Evolutionary conservation across 805 yeast species (phyloP).

Genomic region (Tetrapisispora taiwanensis): DNA sequence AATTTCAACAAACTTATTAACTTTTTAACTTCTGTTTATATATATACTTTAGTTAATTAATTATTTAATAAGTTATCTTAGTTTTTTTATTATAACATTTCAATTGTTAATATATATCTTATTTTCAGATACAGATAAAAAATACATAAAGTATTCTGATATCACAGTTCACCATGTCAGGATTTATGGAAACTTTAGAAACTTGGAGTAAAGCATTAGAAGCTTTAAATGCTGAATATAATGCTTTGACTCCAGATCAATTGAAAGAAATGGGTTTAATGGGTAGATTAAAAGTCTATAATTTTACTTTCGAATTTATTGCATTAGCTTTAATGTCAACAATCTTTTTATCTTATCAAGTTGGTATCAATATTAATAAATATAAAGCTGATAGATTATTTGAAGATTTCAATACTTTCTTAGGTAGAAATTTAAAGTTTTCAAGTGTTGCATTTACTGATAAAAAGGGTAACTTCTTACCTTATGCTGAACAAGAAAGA

Average conservation of each 20-base stretch:
- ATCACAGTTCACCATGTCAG: constrained; percentile 8
- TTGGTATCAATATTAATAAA: constrained; percentile 54
- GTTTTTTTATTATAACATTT: no score
- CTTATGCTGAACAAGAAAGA: constrained; percentile 32
- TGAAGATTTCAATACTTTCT: constrained; percentile 38
- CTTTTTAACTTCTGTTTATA: no score
- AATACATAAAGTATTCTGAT: no score
- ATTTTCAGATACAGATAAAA: no score
- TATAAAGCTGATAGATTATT: constrained; percentile 45
- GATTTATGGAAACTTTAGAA: constrained; percentile 11
- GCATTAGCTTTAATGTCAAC: constrained; percentile 42
- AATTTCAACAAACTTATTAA: not conserved
- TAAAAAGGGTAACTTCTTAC: constrained; percentile 12
- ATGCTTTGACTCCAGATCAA: constrained; percentile 35
- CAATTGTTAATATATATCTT: no score
- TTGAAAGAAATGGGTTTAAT: constrained; percentile 47
- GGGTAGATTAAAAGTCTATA: constrained; percentile 49
- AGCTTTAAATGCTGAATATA: constrained; percentile 24
- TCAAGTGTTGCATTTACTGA: constrained; percentile 44
- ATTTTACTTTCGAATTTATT: constrained; percentile 68
- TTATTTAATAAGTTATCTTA: not conserved
- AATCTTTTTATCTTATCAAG: constrained; percentile 41
- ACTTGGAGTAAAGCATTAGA: constrained; percentile 13
- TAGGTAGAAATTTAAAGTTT: constrained; percentile 51
- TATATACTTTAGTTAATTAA: no score